Base-by-base conservation (phyloP, 129 eudicot genomes). In the Oenanthe sinensis region DNA sequence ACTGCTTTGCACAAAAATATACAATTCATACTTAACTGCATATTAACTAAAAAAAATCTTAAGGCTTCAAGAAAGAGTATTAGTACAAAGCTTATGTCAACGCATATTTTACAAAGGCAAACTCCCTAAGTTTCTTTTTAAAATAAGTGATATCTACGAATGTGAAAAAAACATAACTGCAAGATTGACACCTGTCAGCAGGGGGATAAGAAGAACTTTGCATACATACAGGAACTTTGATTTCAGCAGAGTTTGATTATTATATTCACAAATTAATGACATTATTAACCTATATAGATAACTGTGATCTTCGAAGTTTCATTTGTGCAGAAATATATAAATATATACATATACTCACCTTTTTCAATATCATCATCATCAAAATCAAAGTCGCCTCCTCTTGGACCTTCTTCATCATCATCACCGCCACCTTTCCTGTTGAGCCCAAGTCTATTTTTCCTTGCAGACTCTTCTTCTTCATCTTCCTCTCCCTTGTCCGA, bases 331-430 rank as follows among this genome's bases (percentile, higher is more conserved):
- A 19, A 79, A 71, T 9, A 77, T 22, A 60, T 50, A 54, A 17
- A 65, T 28, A 78, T 62, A 79, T 65, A 36, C 19, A 15, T 12
- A 30, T 16, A 12, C 87, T 84, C 75, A 95, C 99, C 99, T 84
- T 95, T 95, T 79, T 95, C 99, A 77, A 88, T 87, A 84, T 95
- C 96, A 83, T 91, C 97, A 82, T 95, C 97, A 76, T 91, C 97
- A 47, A 83, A 72, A 84, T 95, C 99, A 84, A 87, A 87, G 85
- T 90, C 97, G 36, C 96, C 99, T 10, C 97, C 99, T 84, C 96
- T 88, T 52, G 84, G 96, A 58, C 96, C 99, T 87, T 95, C 98
- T 87, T 95, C 99, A 75, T 91, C 97, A 78, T 95, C 99, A 68
- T 91, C 97, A 75, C 91, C 97, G n/a, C 80, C 75, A 30, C 89